Base-by-base conservation (phyloP, 2,329 filamentous ascomycete species). In the Lasiodiplodia theobromae region DNA sequence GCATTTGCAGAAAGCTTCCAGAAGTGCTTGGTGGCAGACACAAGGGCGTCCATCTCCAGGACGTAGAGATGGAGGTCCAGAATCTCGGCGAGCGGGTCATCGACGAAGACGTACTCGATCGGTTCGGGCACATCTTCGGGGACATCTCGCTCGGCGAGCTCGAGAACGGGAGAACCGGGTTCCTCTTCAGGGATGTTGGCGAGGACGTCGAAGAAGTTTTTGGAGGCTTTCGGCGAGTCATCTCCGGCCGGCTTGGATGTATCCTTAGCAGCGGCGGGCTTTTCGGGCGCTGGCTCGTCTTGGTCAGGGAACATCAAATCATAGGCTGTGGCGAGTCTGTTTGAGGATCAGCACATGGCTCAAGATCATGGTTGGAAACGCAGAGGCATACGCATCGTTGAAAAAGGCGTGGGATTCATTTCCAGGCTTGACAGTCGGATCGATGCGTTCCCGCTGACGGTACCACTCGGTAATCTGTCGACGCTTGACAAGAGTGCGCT, bases 21-120 rank as follows among this genome's bases (percentile, higher is more conserved):
- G 12, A 47, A 51, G 1, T 62, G 37, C 64, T 69, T 69, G 64
- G 49, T 16, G 54, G 47, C 38, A 16, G 64, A 53, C 34, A 58
- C 54, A 34, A 67, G 54, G 54, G 64, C 56, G 11, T 69, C 68
- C 38, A 67, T 57, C 38, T 69, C 64, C 52, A 67, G 16, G 38
- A 69, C 37, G 28, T 67, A 69, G 16, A 53, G 21, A 49, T 67
- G 68, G 8, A 67, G 18, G 18, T 63, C 68, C 16, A 69, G 14
- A 34, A 56, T 52, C 23, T 40, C 44, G n/a, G 66, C 68, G 5
- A 69, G 52, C 8, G 68, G 64, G 25, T 69, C 68, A 21, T 69
- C 68, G 14, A 63, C 64, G 25, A 69, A 63, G 47, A 64, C 60
- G 31, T 64, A 64, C 28, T 64, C 60, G 18, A 8, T 51, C 21